phyloP scores from a whole-genome alignment of 2,329 filamentous ascomycete genomes.

The Aphanoascus verrucosus region DNA sequence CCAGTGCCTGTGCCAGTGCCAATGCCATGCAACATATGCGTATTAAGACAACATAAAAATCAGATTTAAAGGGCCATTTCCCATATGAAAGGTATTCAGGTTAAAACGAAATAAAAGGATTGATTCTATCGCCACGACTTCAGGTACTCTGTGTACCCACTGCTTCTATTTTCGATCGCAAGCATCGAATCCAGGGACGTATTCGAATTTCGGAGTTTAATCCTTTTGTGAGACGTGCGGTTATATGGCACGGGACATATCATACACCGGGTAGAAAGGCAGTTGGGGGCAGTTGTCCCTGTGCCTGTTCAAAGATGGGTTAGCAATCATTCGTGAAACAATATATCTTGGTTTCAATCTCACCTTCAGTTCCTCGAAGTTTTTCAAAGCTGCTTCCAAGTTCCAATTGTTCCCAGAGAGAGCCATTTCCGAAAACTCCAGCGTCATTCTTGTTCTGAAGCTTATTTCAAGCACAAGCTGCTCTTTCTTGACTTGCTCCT shows the following conservation, averaged over 20 bases:
- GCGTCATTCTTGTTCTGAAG: slow-evolving; percentile 67
- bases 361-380: slow-evolving; percentile 69
- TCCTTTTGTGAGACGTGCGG: too few species aligned
- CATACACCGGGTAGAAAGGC: slow-evolving; percentile 16
- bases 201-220: too few species aligned
- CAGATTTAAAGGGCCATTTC: too few species aligned
- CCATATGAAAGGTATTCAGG: too few species aligned
- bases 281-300: slow-evolving; percentile 16
- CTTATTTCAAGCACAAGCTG: slow-evolving; percentile 62
- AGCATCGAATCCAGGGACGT: not conserved
- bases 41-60: too few species aligned
- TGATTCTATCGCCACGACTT: too few species aligned
- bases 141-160: too few species aligned
- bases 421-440: slow-evolving; percentile 69
- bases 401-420: slow-evolving; percentile 71
- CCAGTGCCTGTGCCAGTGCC: too few species aligned
- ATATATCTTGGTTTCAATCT: slow-evolving; percentile 18
- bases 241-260: slow-evolving; percentile 1
- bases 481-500: slow-evolving; percentile 50
- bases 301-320: slow-evolving; percentile 9
- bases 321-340: not conserved
- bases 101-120: too few species aligned
- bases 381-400: slow-evolving; percentile 59
- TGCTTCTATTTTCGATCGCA: not conserved
- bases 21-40: too few species aligned